A percentile compares a stretch with the other conserved stretches of the same genome.
These are phyloP conservation scores for Tetrahymena elliotti DNA, from an alignment of 73 alveolate species.

Conservation along the genomic window DNA sequence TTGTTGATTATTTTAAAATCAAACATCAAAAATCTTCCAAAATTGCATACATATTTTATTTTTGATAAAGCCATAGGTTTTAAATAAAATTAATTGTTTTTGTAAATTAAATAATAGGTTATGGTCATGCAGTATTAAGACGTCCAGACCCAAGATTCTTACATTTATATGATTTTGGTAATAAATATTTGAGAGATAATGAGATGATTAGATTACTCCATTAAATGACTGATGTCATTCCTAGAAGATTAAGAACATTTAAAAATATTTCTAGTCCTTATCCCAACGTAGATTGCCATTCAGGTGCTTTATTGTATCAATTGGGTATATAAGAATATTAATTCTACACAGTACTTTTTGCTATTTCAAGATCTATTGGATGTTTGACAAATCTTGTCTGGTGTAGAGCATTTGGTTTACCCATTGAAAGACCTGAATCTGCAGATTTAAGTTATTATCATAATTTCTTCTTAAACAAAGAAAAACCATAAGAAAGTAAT, in stretches of 20 bases:
- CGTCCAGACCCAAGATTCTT: conserved; percentile 85
- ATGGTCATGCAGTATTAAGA: conserved; percentile 94
- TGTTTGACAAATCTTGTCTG: conserved; percentile 75
- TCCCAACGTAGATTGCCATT: conserved; percentile 92
- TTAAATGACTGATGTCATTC: conserved; percentile 66
- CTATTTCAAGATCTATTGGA: conserved; percentile 89
- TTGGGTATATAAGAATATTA: conserved; percentile 68
- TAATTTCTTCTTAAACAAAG: neutral
- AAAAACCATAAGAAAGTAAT: neutral
- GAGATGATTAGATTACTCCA: conserved; percentile 62
- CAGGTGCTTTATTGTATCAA: conserved; percentile 79
- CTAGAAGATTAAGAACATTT: conserved; percentile 50
- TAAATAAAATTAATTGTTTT: too few relatives aligned
- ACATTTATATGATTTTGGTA: conserved; percentile 59
- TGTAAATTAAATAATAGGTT: conserved; percentile 27
- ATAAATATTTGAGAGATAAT: conserved; percentile 51
- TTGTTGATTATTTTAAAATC: neutral
- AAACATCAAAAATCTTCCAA: neutral
- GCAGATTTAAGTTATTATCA: neutral
- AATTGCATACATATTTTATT: too few relatives aligned
- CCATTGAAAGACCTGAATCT: conserved; percentile 80
- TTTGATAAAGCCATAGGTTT: too few relatives aligned
- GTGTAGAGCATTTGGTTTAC: conserved; percentile 81
- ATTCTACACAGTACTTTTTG: conserved; percentile 78
- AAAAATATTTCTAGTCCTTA: conserved; percentile 80